Conservation (phyloP, 225 moss, liverwort and hornwort species). For the Neckera pumila region DNA sequence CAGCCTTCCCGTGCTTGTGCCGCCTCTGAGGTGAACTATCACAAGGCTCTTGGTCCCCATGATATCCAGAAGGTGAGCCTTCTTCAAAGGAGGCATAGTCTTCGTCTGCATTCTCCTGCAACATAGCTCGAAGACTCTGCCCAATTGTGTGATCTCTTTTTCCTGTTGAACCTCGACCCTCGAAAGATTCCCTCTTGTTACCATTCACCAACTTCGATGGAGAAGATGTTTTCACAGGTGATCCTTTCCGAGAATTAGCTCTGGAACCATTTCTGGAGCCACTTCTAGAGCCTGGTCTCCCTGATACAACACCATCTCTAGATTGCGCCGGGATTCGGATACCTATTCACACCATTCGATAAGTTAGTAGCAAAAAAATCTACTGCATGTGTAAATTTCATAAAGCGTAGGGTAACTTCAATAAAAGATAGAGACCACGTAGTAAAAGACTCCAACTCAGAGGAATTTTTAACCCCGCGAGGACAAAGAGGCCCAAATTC, state of each 20-base stretch:
- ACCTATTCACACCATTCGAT: slow-evolving; percentile 5
- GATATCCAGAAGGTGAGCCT: slow-evolving; percentile 41
- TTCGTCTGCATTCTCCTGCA: slow-evolving; percentile 41
- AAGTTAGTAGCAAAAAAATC: background rate
- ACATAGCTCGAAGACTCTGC: slow-evolving; percentile 38
- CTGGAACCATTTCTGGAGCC: slow-evolving; percentile 21
- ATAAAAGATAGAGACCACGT: background rate
- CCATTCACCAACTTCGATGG: slow-evolving; percentile 1
- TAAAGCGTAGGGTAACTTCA: background rate
- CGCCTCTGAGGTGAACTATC: slow-evolving; percentile 15
- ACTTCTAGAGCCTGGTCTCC: slow-evolving; percentile 7
- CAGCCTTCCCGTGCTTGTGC: slow-evolving; percentile 25
- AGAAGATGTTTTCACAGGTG: slow-evolving; percentile 29
- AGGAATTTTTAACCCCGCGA: background rate
- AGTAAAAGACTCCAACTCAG: background rate
- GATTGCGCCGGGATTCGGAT: background rate
- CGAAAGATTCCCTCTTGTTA: slow-evolving; percentile 17
- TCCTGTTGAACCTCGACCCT: background rate
- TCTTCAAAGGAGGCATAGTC: slow-evolving; percentile 9
- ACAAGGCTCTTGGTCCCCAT: slow-evolving; percentile 46
- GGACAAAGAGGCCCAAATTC: background rate
- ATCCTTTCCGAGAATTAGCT: slow-evolving; percentile 29
- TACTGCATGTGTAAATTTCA: background rate
- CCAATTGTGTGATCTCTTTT: slow-evolving; percentile 37
- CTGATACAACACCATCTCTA: background rate